Percentiles rank a stretch among this genome's conserved stretches.
phyloP scores from a whole-genome alignment of 2,329 filamentous ascomycete genomes.

The Botrytis elliptica region DNA sequence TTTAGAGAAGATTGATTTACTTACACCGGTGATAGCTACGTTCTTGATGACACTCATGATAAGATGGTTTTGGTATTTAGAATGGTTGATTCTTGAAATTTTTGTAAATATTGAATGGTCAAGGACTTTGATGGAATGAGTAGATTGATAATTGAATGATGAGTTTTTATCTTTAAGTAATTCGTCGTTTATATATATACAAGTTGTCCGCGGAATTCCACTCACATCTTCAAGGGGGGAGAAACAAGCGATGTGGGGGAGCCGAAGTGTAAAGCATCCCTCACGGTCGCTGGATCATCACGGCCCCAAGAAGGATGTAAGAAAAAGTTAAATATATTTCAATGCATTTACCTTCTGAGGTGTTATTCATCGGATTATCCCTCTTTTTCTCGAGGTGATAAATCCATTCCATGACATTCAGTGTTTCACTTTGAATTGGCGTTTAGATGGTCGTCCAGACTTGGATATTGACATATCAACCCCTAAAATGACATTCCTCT shows the following conservation, averaged over 20 bases:
- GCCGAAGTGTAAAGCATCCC: not conserved
- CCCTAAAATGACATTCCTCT: not conserved
- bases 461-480: not conserved
- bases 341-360: not conserved
- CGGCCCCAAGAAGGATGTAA: no score
- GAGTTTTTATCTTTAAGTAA: not conserved
- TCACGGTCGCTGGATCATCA: not conserved
- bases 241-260: not conserved
- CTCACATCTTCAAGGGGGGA: not conserved
- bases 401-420: not conserved
- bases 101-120: no score
- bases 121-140: not conserved
- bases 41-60: slow-evolving; percentile 35
- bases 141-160: not conserved
- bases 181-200: not conserved
- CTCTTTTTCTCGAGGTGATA: not conserved
- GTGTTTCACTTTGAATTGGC: not conserved
- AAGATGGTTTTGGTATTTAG: not conserved
- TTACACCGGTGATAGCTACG: slow-evolving; percentile 32
- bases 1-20: slow-evolving; percentile 5
- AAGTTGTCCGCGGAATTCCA: not conserved
- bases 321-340: not conserved
- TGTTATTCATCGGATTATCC: not conserved
- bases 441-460: not conserved
- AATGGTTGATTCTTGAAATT: not conserved